phyloP scores from a whole-genome alignment of 495 filamentous ascomycete genomes.

The Penicillium coffeae region DNA sequence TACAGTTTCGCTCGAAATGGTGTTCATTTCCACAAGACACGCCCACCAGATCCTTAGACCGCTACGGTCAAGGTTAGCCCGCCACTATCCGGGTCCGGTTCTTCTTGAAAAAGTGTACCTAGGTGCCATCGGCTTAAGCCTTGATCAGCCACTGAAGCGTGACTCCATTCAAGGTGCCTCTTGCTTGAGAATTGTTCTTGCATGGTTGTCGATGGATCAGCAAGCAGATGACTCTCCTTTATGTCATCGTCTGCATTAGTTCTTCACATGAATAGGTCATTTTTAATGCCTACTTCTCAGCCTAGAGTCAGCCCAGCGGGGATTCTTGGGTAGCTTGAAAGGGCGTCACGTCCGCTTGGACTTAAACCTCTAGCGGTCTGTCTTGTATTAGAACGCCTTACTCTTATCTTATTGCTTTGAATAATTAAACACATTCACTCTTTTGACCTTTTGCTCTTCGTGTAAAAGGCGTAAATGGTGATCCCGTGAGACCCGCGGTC shows the following conservation, averaged over 20 bases:
- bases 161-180: not conserved
- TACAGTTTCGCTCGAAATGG: slow-evolving; percentile 20
- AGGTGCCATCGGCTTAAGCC: not conserved
- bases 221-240: not conserved
- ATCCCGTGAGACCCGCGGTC: too few species aligned
- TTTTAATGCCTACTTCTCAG: slow-evolving; percentile 8
- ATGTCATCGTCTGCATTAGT: not conserved
- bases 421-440: slow-evolving; percentile 15
- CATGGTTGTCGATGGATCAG: slow-evolving; percentile 7
- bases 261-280: slow-evolving; percentile 5
- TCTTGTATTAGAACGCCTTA: slow-evolving; percentile 13
- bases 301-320: slow-evolving; percentile 7
- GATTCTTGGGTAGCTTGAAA: slow-evolving; percentile 15
- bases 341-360: slow-evolving; percentile 11
- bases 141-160: not conserved
- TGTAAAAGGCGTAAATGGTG: too few species aligned
- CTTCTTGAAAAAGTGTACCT: slow-evolving; percentile 1
- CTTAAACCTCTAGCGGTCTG: slow-evolving; percentile 16
- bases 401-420: slow-evolving; percentile 12
- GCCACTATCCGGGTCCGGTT: slow-evolving; percentile 6
- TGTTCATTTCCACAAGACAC: slow-evolving; percentile 21
- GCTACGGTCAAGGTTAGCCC: slow-evolving; percentile 7
- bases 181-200: slow-evolving; percentile 3
- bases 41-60: slow-evolving; percentile 17
- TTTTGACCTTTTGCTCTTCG: slow-evolving; percentile 1